A percentile compares a stretch with the other conserved stretches of the same genome.
Conservation (phyloP, 192 early-diverging fungal genomes). For the Dimargaris xerosporica region DNA sequence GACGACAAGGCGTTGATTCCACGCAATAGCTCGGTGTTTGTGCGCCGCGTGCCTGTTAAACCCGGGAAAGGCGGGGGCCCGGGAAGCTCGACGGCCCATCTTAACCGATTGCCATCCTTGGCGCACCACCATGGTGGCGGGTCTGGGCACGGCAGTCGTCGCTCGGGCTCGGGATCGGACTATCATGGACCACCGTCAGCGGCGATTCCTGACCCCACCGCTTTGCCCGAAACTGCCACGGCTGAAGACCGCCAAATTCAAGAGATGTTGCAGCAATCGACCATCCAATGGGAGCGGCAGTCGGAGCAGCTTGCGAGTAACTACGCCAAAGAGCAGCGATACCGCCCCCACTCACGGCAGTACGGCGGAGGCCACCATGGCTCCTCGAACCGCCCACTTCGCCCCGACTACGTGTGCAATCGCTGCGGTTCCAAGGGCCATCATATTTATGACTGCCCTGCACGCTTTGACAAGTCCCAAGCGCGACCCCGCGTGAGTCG, state of each 20-base stretch:
- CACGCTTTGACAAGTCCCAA: constrained; percentile 59
- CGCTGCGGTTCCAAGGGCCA: constrained; percentile 88
- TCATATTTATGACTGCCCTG: constrained; percentile 83
- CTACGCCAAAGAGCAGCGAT: constrained; percentile 13
- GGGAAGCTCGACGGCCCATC: constrained; percentile 20
- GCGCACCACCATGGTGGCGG: constrained; percentile 1
- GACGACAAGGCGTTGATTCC: constrained; percentile 71
- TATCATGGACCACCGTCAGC: neutral
- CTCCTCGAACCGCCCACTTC: constrained; percentile 39
- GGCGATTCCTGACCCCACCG: neutral
- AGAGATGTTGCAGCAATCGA: constrained; percentile 66
- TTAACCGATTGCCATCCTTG: constrained; percentile 3
- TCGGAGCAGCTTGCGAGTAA: constrained; percentile 7
- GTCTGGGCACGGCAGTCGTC: neutral
- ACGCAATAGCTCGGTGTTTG: constrained; percentile 77
- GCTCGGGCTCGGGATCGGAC: neutral
- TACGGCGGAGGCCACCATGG: constrained; percentile 19
- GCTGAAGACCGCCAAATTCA: constrained; percentile 66
- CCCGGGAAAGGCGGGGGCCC: constrained; percentile 42
- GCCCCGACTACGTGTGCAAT: constrained; percentile 77
- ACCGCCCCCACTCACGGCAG: constrained; percentile 19
- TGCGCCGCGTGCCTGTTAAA: constrained; percentile 58
- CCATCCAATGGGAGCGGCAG: constrained; percentile 65
- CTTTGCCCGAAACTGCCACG: constrained; percentile 1
- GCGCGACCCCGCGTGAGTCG: constrained; percentile 69